phyloP scores from a whole-genome alignment of 352 stramenopile genomes.

The Pythium folliculosum region DNA sequence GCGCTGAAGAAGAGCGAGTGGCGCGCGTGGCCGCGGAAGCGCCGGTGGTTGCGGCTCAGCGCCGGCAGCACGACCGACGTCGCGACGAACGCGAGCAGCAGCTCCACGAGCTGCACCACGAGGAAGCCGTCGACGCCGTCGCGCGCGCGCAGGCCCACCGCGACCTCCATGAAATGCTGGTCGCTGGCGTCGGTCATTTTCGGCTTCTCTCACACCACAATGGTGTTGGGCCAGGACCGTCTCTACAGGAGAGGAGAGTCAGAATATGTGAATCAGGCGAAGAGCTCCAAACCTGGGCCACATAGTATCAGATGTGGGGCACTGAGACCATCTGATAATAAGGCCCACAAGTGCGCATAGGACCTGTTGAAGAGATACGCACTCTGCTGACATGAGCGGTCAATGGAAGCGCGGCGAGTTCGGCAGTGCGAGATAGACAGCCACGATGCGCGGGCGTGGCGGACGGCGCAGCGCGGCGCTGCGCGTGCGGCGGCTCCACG shows the following conservation, averaged over 20 bases:
- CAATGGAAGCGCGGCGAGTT: conserved; percentile 8
- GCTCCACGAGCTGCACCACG: conserved; percentile 30
- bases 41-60: conserved; percentile 29
- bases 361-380: conserved; percentile 33
- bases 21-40: conserved; percentile 6
- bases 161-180: conserved; percentile 2
- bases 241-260: background rate
- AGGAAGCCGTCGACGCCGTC: conserved; percentile 15
- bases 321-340: background rate
- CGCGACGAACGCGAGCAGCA: conserved; percentile 28
- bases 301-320: conserved; percentile 21
- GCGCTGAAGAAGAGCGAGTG: conserved; percentile 51
- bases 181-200: background rate
- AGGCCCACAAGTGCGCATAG: conserved; percentile 8
- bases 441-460: background rate
- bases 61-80: conserved; percentile 37
- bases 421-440: conserved; percentile 1
- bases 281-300: conserved; percentile 1
- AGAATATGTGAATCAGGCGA: conserved; percentile 13
- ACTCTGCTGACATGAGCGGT: background rate
- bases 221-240: too few relatives aligned
- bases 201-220: background rate
- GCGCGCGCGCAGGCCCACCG: background rate
- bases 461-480: background rate
- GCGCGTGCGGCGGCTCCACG: conserved; percentile 10